These are phyloP conservation scores for Picochlorum sp. DNA, from an alignment of 139 green algal genomes.

Conservation along the genomic window DNA sequence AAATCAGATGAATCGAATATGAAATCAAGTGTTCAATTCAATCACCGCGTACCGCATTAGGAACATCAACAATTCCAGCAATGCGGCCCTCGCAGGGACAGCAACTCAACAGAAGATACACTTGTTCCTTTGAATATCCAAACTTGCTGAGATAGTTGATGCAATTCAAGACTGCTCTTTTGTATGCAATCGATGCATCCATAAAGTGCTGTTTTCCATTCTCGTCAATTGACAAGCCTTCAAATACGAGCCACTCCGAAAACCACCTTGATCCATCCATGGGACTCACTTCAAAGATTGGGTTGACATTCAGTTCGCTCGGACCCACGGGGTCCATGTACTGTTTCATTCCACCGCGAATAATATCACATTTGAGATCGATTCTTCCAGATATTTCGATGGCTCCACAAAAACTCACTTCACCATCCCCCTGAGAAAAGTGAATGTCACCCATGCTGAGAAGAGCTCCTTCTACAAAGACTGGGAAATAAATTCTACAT, in stretches of 20 bases:
- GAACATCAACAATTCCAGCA: constrained; percentile 64
- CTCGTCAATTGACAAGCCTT: constrained; percentile 58
- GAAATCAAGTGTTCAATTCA: background rate
- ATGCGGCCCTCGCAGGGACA: constrained; percentile 65
- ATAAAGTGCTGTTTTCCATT: constrained; percentile 64
- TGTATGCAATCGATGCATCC: constrained; percentile 64
- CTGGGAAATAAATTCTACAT: constrained; percentile 60
- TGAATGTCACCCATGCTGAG: constrained; percentile 68
- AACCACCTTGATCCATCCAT: constrained; percentile 50
- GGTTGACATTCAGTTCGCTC: constrained; percentile 55
- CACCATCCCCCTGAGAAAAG: constrained; percentile 63
- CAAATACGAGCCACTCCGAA: constrained; percentile 69
- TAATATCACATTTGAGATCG: constrained; percentile 58
- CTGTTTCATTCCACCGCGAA: constrained; percentile 59
- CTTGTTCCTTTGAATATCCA: constrained; percentile 58
- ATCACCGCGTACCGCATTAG: constrained; percentile 32
- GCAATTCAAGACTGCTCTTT: constrained; percentile 63
- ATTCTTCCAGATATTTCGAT: constrained; percentile 73
- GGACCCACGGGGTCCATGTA: constrained; percentile 62
- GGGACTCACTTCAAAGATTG: constrained; percentile 72
- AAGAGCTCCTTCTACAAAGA: constrained; percentile 69
- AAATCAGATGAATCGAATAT: background rate
- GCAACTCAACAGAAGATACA: constrained; percentile 71
- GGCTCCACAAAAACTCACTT: constrained; percentile 58
- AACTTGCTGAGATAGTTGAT: constrained; percentile 72